Conservation (phyloP, 305 asterid genomes). For the Solanum hybrid region DNA sequence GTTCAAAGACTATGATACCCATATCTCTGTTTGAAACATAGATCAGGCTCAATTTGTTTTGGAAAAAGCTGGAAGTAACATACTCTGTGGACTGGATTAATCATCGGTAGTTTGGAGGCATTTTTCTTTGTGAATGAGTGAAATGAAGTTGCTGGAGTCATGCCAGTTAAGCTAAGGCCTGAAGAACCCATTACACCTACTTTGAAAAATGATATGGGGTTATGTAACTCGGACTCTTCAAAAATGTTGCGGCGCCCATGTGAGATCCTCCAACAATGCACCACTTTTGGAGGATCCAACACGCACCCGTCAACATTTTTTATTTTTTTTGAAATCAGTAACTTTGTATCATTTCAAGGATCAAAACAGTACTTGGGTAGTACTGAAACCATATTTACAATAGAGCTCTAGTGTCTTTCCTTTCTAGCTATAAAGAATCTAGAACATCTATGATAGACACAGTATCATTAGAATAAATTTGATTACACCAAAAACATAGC, state of each 20-base stretch:
- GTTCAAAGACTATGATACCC: neutral
- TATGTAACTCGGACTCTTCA: neutral
- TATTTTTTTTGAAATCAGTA: no score
- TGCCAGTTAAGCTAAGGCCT: neutral
- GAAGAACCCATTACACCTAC: neutral
- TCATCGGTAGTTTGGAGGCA: neutral
- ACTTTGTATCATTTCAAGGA: no score
- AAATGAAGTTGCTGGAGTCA: neutral
- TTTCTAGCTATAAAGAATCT: no score
- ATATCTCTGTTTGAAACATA: neutral
- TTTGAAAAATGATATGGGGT: neutral
- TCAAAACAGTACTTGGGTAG: no score
- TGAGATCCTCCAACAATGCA: neutral
- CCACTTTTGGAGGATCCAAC: neutral
- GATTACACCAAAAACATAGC: no score
- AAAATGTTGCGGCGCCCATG: neutral
- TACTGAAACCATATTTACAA: no score
- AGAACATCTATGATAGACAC: no score
- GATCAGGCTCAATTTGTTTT: neutral
- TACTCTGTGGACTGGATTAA: neutral
- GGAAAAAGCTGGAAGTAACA: neutral
- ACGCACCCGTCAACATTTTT: neutral
- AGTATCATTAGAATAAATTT: no score
- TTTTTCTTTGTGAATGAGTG: neutral
- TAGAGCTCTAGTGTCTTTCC: no score